Base-by-base conservation (phyloP, 2,329 filamentous ascomycete genomes). In the Colletotrichum sp. region DNA sequence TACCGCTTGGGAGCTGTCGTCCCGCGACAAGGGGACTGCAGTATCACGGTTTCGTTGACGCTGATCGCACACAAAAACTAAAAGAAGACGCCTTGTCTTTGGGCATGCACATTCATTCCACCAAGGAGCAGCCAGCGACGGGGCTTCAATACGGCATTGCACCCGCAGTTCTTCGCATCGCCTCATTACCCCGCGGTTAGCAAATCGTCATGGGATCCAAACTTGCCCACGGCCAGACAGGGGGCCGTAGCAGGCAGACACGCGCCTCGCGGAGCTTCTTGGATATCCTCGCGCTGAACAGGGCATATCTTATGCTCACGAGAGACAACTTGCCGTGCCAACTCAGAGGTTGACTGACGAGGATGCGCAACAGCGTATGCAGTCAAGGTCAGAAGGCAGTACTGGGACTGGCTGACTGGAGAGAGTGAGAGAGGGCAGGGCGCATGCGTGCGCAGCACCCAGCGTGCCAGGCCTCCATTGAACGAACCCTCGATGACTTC, bases 331-430 rank as follows among this genome's bases (percentile, higher is more conserved):
- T 44, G 24, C 63, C 62, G 21, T 64, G 74, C 64, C 74, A 76
- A 76, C 65, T 76, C 74, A 76, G 70, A 74, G 55, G 57, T 73
- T 32, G 30, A 26, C 39, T 59, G 44, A 68, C 21, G 59, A 68
- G 44, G 44, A 49, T 44, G 55, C 26, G 44, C 57, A 60, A 63
- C 67, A 69, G 62, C 71, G 32, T 74, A 76, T 74, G 74, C 71
- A 65, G 44, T 60, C 57, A 64, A 59, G 71, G 74, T 76, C 74
- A 74, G 74, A 74, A 74, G 73, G 71, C 32, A 65, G 18, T 28
- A 15, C 69, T 69, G 65, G 65, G 64, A 74, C 64, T 49, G 44
- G 59, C 65, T 62, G 9, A 18, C 39, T 26, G 49, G 36, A 44
- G 16, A 44, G 36, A 44, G 16, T 10, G 28, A 63, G 18, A 30